Evolutionary conservation across 2,329 filamentous ascomycete species (phyloP).

Genomic region (Ustulina deusta): DNA sequence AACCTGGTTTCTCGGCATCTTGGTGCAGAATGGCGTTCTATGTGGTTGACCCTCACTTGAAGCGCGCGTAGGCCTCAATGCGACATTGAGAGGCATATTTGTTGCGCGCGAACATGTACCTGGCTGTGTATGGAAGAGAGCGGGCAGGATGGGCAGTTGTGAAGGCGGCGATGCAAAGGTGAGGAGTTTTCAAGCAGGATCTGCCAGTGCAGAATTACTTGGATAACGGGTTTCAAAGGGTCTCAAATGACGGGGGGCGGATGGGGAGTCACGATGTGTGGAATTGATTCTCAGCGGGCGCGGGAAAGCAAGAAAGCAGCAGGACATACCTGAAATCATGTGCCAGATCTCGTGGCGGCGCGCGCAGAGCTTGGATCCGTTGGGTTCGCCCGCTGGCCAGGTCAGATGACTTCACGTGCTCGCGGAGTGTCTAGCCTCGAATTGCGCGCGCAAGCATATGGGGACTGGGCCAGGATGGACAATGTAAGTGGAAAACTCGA

Average conservation of each 20-base stretch:
- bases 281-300: too few relatives aligned
- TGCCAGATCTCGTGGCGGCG: constrained; percentile 49
- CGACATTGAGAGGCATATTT: constrained; percentile 28
- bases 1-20: constrained; percentile 18
- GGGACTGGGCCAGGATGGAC: constrained; percentile 42
- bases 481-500: constrained; percentile 40
- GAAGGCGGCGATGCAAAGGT: constrained; percentile 17
- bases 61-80: constrained; percentile 30
- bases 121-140: background rate
- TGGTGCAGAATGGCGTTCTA: constrained; percentile 1
- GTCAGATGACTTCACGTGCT: constrained; percentile 53
- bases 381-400: constrained; percentile 46
- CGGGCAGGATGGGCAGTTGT: background rate
- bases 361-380: constrained; percentile 46
- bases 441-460: constrained; percentile 47
- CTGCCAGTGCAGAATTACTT: constrained; percentile 12
- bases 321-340: constrained; percentile 49
- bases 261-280: constrained; percentile 15
- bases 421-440: constrained; percentile 47
- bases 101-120: constrained; percentile 15
- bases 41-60: constrained; percentile 30
- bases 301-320: constrained; percentile 13
- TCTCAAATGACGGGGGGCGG: constrained; percentile 11
- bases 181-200: constrained; percentile 27
- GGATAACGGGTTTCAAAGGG: constrained; percentile 1